Evolutionary conservation across 306 rosid species (phyloP), one percentile per base, ranked within the genome.

Genomic region (Hippophae rhamnoides): DNA sequence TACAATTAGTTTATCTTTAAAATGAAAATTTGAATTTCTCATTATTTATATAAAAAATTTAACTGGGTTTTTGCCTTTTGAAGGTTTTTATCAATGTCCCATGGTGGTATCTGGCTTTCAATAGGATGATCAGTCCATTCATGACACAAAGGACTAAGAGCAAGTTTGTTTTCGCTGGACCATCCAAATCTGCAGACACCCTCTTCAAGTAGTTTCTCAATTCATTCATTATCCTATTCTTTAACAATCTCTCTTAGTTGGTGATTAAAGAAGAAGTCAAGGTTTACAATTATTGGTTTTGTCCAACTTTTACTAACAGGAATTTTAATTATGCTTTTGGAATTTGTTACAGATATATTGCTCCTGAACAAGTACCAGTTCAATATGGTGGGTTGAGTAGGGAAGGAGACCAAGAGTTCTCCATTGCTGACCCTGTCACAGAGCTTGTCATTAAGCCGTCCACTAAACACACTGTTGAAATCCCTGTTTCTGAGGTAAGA

Each of bases 321-420:
- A 4, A 12, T 13, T 7, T 49, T 5, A 49, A 31, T 11, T 49
- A 23, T 12, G 53, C 23, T n/a, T n/a, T 49, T 14, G 56, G 43
- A 3, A 23, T 13, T 55, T 18, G 41, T 49, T 43, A 58, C 78
- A 92, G 98, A 61, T 92, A 92, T 52, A 72, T 85, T 5, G 84
- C 89, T 55, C 87, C 93, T 0, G 96, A 92, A 66, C 89, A 67
- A 25, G 98, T 92, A 5, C 98, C 98, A 0, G 74, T 85, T 52
- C 89, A 85, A 60, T 87, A 92, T 26, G 98, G 98, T 54, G 98
- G 98, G 41, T 61, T 92, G 41, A 92, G 87, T 86, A 70, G 78
- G 61, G 95, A 85, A 13, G 95, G 78, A 13, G 88, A 85, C 42
- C 72, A 67, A 48, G 95, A 92, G 71, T 92, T 87, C 82, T 76